Conservation (phyloP, 2,329 filamentous ascomycete species). For the Stagonosporopsis rhizophila region DNA sequence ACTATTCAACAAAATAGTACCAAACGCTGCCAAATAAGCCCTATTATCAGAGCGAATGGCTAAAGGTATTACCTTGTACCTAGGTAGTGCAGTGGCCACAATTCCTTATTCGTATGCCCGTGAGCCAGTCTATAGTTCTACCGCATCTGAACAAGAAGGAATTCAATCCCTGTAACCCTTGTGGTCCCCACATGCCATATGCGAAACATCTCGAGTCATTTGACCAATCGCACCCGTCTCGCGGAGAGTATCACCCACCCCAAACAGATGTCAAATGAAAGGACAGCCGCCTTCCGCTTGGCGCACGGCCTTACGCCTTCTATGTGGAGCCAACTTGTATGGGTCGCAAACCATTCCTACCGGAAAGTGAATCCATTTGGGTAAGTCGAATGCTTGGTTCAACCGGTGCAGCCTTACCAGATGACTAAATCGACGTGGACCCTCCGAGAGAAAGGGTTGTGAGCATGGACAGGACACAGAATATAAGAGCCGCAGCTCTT, state of each 20-base stretch:
- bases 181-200: constrained; percentile 8
- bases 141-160: background rate
- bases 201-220: constrained; percentile 12
- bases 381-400: background rate
- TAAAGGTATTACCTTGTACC: too few relatives aligned
- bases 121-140: too few relatives aligned
- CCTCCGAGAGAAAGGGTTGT: background rate
- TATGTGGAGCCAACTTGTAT: background rate
- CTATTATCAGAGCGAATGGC: too few relatives aligned
- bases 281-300: background rate
- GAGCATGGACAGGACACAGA: background rate
- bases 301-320: background rate
- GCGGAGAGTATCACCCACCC: background rate
- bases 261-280: background rate
- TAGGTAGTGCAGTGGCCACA: too few relatives aligned
- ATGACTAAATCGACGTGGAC: background rate
- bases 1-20: too few relatives aligned
- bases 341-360: background rate
- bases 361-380: background rate
- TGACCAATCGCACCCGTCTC: constrained; percentile 1
- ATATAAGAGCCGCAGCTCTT: background rate
- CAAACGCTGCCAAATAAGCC: too few relatives aligned
- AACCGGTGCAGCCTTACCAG: background rate
- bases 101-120: too few relatives aligned
- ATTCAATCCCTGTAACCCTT: background rate